Percentiles rank a stretch among this genome's conserved stretches.
These are phyloP conservation scores for Fraxinus cuspidata DNA, from an alignment of 257 asterid species.

Conservation along the genomic window DNA sequence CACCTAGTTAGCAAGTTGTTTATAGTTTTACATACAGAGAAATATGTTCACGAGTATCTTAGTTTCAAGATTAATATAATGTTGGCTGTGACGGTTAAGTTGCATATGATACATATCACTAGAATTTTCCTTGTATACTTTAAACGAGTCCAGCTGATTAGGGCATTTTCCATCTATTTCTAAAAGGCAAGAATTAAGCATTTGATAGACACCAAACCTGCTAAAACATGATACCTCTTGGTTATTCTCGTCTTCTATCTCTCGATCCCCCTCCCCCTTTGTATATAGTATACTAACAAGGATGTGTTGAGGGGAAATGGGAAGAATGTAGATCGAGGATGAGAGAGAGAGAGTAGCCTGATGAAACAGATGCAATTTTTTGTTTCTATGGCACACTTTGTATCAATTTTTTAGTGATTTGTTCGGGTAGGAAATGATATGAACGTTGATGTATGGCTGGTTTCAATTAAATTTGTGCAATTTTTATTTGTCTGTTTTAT, in stretches of 20 bases:
- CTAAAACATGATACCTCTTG: not conserved
- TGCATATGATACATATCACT: not conserved
- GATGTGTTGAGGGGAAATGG: not conserved
- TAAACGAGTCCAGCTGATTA: not conserved
- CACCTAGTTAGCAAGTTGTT: not conserved
- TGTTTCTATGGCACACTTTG: not conserved
- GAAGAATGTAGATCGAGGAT: not conserved
- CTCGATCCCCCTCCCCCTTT: too few relatives aligned
- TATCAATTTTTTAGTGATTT: not conserved
- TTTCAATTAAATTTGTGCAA: too few relatives aligned
- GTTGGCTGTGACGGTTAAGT: not conserved
- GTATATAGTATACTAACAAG: not conserved
- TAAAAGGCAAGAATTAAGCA: too few relatives aligned
- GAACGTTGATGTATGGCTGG: too few relatives aligned
- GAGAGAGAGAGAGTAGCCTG: not conserved
- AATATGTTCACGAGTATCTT: not conserved
- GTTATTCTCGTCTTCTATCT: not conserved
- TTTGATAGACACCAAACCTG: not conserved
- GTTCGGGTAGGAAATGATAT: not conserved
- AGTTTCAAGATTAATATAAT: not conserved
- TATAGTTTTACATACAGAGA: not conserved
- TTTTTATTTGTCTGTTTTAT: too few relatives aligned
- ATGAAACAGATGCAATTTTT: not conserved
- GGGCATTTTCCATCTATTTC: not conserved
- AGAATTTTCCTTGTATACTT: not conserved